Conservation (phyloP, 352 stramenopile genomes). For the Pythium insidiosum region DNA sequence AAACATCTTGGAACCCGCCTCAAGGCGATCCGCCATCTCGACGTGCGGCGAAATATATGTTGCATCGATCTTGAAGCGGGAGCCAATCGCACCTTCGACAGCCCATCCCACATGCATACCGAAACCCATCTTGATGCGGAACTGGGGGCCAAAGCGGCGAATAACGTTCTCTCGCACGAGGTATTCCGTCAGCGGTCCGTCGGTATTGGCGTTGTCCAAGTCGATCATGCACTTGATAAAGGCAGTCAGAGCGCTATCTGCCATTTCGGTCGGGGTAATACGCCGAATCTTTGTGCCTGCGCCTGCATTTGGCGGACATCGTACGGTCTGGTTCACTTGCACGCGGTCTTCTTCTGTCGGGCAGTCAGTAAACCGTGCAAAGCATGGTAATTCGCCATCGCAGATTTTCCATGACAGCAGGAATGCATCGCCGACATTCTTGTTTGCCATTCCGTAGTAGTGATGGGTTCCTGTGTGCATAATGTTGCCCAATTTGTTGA, state of each 20-base stretch:
- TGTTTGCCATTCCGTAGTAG: conserved; percentile 86
- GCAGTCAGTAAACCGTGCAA: conserved; percentile 72
- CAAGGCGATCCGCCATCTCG: conserved; percentile 90
- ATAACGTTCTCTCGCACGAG: conserved; percentile 62
- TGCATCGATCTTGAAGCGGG: conserved; percentile 94
- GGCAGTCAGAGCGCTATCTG: conserved; percentile 90
- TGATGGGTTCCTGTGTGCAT: conserved; percentile 83
- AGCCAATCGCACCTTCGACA: conserved; percentile 95
- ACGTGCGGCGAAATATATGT: conserved; percentile 96
- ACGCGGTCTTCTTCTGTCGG: conserved; percentile 65
- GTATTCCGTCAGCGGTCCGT: conserved; percentile 67
- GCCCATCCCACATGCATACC: conserved; percentile 95
- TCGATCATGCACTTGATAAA: conserved; percentile 94
- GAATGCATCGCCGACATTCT: conserved; percentile 90
- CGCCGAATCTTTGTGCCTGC: conserved; percentile 53
- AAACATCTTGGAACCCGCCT: conserved; percentile 93
- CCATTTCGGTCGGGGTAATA: conserved; percentile 85
- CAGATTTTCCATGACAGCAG: conserved; percentile 93
- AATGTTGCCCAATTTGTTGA: conserved; percentile 88
- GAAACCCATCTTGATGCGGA: conserved; percentile 91
- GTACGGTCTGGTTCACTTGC: conserved; percentile 64
- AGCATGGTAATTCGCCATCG: conserved; percentile 67
- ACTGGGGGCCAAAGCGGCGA: conserved; percentile 68
- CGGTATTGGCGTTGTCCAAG: conserved; percentile 75
- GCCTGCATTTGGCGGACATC: conserved; percentile 57